phyloP scores from a whole-genome alignment of 108 stramenopile species.

The Conticribra guillardii region DNA sequence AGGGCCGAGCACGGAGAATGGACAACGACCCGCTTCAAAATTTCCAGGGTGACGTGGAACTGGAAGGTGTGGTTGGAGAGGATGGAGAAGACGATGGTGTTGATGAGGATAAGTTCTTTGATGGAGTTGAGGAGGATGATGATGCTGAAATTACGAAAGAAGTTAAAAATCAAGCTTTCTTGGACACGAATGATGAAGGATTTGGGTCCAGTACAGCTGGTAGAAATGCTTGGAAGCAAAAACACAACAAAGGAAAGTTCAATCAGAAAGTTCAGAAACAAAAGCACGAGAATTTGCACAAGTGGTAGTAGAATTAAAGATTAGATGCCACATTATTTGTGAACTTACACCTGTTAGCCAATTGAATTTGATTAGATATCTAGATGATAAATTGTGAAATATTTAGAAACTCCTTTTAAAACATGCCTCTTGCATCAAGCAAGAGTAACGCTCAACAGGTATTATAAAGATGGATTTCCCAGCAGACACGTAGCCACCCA shows the following conservation, averaged over 20 bases:
- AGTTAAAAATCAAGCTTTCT: conserved; percentile 66
- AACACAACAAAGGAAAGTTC: conserved; percentile 93
- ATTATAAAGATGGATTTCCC: conserved; percentile 53
- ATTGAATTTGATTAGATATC: too few species aligned
- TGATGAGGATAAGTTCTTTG: conserved; percentile 56
- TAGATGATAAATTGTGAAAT: too few species aligned
- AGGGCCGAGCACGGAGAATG: conserved; percentile 46
- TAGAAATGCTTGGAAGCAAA: conserved; percentile 91
- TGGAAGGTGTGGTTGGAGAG: conserved; percentile 59
- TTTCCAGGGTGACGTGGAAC: conserved; percentile 76
- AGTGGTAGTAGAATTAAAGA: conserved; percentile 28
- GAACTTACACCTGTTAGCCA: too few species aligned
- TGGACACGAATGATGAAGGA: conserved; percentile 65
- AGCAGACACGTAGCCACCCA: conserved; percentile 84
- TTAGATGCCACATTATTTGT: too few species aligned
- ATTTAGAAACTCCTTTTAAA: too few species aligned
- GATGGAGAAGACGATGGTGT: conserved; percentile 42
- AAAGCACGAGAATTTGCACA: conserved; percentile 40
- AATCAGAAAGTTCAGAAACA: conserved; percentile 30
- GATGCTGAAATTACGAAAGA: conserved; percentile 51
- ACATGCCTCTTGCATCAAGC: background rate
- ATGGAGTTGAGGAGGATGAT: conserved; percentile 60
- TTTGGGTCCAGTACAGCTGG: conserved; percentile 88
- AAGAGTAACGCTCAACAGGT: background rate
- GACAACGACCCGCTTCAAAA: conserved; percentile 93